Evolutionary conservation across 2,329 filamentous ascomycete genomes (phyloP).

Genomic region (Rutstroemia sp.): DNA sequence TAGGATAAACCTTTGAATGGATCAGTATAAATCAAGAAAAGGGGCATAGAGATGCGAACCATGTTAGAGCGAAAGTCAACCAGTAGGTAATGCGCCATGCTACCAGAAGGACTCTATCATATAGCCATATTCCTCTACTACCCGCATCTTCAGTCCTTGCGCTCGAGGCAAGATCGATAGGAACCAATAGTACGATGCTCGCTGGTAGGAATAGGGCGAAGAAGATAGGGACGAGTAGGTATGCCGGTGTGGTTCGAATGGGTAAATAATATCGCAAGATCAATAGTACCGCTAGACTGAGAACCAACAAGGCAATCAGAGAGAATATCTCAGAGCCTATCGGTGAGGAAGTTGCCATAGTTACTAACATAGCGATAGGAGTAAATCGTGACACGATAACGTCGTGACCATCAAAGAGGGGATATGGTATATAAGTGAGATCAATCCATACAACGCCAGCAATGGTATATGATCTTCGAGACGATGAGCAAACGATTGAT

Average conservation of each 20-base stretch:
- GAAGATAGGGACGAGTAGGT: slow-evolving; percentile 87
- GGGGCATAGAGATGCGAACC: slow-evolving; percentile 44
- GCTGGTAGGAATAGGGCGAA: slow-evolving; percentile 90
- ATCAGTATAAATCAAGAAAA: neutral
- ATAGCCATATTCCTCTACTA: slow-evolving; percentile 79
- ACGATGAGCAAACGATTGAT: neutral
- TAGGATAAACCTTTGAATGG: slow-evolving; percentile 65
- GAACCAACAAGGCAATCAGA: slow-evolving; percentile 60
- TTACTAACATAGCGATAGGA: slow-evolving; percentile 17
- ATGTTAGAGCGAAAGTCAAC: slow-evolving; percentile 91
- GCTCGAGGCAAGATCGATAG: slow-evolving; percentile 89
- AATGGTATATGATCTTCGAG: neutral
- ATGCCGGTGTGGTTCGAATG: slow-evolving; percentile 81
- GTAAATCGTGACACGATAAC: neutral
- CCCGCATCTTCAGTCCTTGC: slow-evolving; percentile 64
- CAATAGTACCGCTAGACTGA: slow-evolving; percentile 71
- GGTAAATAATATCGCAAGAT: slow-evolving; percentile 87
- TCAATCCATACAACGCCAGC: neutral
- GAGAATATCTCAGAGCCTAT: slow-evolving; percentile 77
- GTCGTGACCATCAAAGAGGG: neutral
- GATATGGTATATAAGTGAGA: neutral
- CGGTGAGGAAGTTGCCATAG: slow-evolving; percentile 48
- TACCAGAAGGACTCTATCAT: slow-evolving; percentile 68
- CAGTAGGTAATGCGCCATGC: slow-evolving; percentile 95
- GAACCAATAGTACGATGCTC: slow-evolving; percentile 84